Evolutionary conservation across 306 rosid species (phyloP), one percentile per base, ranked within the genome.

Genomic region (Sicyos edulis): DNA sequence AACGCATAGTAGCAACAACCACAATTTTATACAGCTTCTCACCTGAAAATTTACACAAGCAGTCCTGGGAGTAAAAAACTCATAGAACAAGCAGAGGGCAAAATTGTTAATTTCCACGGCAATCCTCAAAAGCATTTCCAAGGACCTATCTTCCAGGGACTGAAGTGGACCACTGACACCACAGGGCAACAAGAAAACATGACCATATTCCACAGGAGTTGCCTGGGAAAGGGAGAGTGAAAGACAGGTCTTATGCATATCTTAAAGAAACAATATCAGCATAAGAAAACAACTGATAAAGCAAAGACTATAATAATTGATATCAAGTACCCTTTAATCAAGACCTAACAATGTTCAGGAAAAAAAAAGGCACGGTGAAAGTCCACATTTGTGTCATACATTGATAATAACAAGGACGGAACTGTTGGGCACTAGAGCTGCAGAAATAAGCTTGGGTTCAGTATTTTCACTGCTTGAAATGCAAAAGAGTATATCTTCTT

Each of bases 131-230:
- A 74, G 75, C 61, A 82, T 74, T 78, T 82, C 80, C 80, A 82
- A 75, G 56, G 77, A 72, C 42, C 49, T 67, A 50, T 70, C 73
- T 56, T 78, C 80, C 67, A 75, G 73, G 68, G 59, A 60, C 44
- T 67, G 82, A 75, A 64, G 65, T 26, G 68, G 47, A 58, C 64
- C 60, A 37, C 78, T 37, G 17, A 70, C 57, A 53, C 69, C 40
- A 71, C 64, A 61, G 45, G 85, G 80, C 61, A 75, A 73, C 82
- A 82, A 71, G 62, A 71, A 24, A 72, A 82, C 82, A 66, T 82
- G 85, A 26, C 85, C 85, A 72, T 82, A 82, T 59, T 82, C 85
- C n/a, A 82, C 73, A 2, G 85, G 82, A 40, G 71, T 64, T 9
- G 24, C 76, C 85, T 82, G 42, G 37, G 57, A 70, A 60, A 55